Conservation (phyloP, 2,329 filamentous ascomycete species). For the Dactylella cylindrospora region DNA sequence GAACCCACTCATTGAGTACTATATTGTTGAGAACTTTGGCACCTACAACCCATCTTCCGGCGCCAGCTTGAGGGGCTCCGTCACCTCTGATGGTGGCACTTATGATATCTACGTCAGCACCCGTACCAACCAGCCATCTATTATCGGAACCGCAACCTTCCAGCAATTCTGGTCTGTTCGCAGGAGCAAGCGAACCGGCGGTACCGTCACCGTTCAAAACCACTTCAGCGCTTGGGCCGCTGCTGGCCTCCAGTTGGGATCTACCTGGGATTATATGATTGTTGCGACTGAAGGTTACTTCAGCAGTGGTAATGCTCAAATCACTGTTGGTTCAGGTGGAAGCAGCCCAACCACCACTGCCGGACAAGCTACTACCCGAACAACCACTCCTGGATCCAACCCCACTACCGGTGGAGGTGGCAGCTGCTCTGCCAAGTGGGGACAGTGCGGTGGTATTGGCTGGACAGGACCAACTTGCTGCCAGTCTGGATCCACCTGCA, state of each 20-base stretch:
- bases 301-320: conserved; percentile 57
- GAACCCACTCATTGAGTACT: conserved; percentile 54
- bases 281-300: conserved; percentile 60
- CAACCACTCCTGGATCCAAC: conserved; percentile 1
- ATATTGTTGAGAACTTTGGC: conserved; percentile 55
- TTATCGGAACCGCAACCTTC: conserved; percentile 58
- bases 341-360: conserved; percentile 17
- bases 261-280: conserved; percentile 59
- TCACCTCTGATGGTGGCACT: conserved; percentile 52
- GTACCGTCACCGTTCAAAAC: conserved; percentile 57
- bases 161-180: conserved; percentile 61
- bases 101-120: conserved; percentile 54
- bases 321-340: conserved; percentile 53
- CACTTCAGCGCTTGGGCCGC: conserved; percentile 61
- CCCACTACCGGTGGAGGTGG: conserved; percentile 3
- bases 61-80: conserved; percentile 51
- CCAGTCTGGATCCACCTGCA: conserved; percentile 50
- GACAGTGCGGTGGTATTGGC: conserved; percentile 51
- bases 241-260: conserved; percentile 57
- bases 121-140: conserved; percentile 56
- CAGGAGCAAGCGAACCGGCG: conserved; percentile 56
- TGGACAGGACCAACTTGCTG: conserved; percentile 52
- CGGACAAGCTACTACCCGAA: not conserved
- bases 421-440: conserved; percentile 50
- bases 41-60: conserved; percentile 51